Base-by-base conservation (phyloP, 805 yeast genomes). In the Lipomyces spencermartinsiae region DNA sequence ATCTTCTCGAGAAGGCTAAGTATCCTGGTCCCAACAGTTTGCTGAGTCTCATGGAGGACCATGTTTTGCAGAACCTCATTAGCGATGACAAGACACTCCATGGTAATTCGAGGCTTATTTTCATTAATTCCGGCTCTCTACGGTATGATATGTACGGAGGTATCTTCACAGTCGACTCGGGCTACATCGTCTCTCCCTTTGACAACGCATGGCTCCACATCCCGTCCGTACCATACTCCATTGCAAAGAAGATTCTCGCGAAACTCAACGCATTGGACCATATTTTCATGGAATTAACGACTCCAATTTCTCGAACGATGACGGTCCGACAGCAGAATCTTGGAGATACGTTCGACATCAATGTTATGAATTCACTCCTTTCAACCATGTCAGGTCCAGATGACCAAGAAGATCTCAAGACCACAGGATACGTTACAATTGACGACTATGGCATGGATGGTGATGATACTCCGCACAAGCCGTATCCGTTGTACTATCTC, bases 361-460 rank as follows among this genome's bases (percentile, higher is more conserved):
- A 63, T 39, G 58, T 69, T 53, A 68, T 68, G 71, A 49, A 58
- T 29, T 54, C 70, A 12, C 43, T 69, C 59, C 49, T 60, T 43
- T 25, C 73, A 54, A 62, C 73, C 10, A 19, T 62, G 25, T 34
- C 71, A 73, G 60, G 73, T 74, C 39, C 65, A 73, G 34, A 37
- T 8, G 63, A 65, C 54, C 53, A 62, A 8, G 70, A 74, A 37
- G 62, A 74, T 43, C 61, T 75, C 9, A 74, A 83, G 14, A 74
- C 87, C 0, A 86, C 85, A 68, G 99, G 99, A 0, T 91, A 90
- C 73, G 88, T 87, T 0, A 94, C 99, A 0, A 74, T 78, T 58
- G 99, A 95, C 76, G 98, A 94, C 74, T 83, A 84, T 73, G 99
- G 98, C 0, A 78, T 82, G 71, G 87, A 88, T 70, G 99, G 99